These are phyloP conservation scores for Fusarium albidum DNA, from an alignment of 2,329 filamentous ascomycete genomes.

Conservation along the genomic window DNA sequence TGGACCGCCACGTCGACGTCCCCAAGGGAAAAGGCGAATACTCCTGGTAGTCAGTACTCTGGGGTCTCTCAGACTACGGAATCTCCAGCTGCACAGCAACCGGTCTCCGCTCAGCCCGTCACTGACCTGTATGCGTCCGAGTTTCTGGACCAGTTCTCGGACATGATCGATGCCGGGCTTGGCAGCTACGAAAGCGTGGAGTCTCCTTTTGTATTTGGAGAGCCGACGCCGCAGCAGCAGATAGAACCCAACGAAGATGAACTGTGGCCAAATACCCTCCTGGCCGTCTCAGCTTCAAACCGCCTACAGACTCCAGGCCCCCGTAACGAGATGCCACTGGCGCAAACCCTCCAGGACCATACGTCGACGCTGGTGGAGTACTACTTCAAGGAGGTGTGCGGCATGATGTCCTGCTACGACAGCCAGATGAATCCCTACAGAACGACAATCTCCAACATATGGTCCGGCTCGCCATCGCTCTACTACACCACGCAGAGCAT, in stretches of 20 bases:
- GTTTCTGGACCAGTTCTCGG: constrained; percentile 22
- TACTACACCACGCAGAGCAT: constrained; percentile 70
- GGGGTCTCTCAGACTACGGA: constrained; percentile 3
- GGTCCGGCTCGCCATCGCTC: constrained; percentile 65
- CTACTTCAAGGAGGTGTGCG: constrained; percentile 70
- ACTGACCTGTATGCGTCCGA: constrained; percentile 16
- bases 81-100: constrained; percentile 16
- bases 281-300: background rate
- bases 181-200: constrained; percentile 9
- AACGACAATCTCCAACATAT: constrained; percentile 64
- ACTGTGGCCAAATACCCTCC: constrained; percentile 11
- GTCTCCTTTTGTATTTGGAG: constrained; percentile 21
- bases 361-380: constrained; percentile 67
- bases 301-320: constrained; percentile 6
- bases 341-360: constrained; percentile 44
- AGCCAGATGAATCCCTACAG: constrained; percentile 69
- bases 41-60: constrained; percentile 8
- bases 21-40: constrained; percentile 6
- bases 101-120: constrained; percentile 10
- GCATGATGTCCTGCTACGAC: constrained; percentile 71
- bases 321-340: constrained; percentile 19
- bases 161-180: constrained; percentile 15
- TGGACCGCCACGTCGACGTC: constrained; percentile 26
- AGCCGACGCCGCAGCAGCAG: constrained; percentile 13
- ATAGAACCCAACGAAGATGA: constrained; percentile 21